Conservation (phyloP, 257 asterid species). For the Capsicum baccatum region DNA sequence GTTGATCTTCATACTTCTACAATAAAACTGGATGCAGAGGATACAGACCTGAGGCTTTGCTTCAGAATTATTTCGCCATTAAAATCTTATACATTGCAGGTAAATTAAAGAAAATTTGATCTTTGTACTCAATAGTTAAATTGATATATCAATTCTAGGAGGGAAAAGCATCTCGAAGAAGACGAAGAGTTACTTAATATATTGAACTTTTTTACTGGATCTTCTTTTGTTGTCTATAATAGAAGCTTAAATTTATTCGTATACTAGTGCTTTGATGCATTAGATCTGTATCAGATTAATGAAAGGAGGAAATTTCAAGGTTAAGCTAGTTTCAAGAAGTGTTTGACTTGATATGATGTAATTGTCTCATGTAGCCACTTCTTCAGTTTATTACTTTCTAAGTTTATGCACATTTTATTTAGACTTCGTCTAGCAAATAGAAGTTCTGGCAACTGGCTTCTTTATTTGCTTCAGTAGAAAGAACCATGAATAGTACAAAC, state of each 20-base stretch:
- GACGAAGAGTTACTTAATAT: background rate
- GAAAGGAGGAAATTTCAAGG: background rate
- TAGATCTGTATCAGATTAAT: constrained; percentile 22
- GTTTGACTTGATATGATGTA: background rate
- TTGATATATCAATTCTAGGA: constrained; percentile 6
- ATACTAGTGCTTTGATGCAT: constrained; percentile 14
- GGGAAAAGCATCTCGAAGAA: constrained; percentile 3
- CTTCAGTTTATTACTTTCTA: background rate
- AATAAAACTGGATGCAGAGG: constrained; percentile 93
- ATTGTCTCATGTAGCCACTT: background rate
- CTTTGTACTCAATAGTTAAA: background rate
- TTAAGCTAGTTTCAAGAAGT: constrained; percentile 6
- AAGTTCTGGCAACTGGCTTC: constrained; percentile 25
- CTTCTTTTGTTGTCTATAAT: background rate
- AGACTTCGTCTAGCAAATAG: background rate
- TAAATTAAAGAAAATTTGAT: constrained; percentile 34
- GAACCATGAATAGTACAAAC: background rate
- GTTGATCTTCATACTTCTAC: constrained; percentile 92
- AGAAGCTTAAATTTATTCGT: constrained; percentile 1
- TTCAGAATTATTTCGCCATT: constrained; percentile 92
- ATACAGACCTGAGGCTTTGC: constrained; percentile 88
- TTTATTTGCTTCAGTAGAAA: constrained; percentile 23
- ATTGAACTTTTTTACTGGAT: background rate
- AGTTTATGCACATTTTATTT: background rate
- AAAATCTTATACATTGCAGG: constrained; percentile 90